A percentile compares a stretch with the other conserved stretches of the same genome.
phyloP scores from a whole-genome alignment of 306 rosid genomes.

The Amphicarpaea edgeworthii region DNA sequence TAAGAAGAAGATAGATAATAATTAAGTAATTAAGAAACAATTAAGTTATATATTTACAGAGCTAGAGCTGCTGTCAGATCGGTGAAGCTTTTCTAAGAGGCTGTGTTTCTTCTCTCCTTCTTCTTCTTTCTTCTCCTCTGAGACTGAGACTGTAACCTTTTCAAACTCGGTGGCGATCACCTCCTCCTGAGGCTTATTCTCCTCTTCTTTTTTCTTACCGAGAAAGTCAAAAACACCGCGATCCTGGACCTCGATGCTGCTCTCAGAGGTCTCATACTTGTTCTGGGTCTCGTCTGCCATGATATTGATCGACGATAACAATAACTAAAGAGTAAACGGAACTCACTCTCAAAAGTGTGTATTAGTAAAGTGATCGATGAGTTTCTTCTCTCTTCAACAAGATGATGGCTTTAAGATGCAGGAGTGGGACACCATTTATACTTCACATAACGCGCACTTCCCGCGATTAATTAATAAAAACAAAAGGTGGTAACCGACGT shows the following conservation, averaged over 20 bases:
- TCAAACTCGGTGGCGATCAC: slow-evolving; percentile 49
- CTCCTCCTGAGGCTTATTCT: slow-evolving; percentile 46
- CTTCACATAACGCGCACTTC: slow-evolving; percentile 49
- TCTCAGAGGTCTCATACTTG: slow-evolving; percentile 53
- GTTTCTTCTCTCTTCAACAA: too few relatives aligned
- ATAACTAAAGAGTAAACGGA: too few relatives aligned
- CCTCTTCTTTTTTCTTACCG: slow-evolving; percentile 64
- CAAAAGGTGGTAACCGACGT: slow-evolving; percentile 34
- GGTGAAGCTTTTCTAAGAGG: slow-evolving; percentile 59
- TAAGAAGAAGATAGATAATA: too few relatives aligned
- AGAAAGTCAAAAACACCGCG: slow-evolving; percentile 77
- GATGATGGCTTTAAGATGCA: background rate
- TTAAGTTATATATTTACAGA: slow-evolving; percentile 49
- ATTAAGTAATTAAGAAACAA: too few relatives aligned
- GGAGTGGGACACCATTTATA: slow-evolving; percentile 48
- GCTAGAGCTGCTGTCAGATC: slow-evolving; percentile 57
- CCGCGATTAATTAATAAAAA: slow-evolving; percentile 38
- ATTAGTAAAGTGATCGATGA: background rate
- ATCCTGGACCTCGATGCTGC: slow-evolving; percentile 61
- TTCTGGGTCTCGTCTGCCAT: slow-evolving; percentile 78
- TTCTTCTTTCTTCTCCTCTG: too few relatives aligned
- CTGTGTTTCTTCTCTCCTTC: slow-evolving; percentile 56
- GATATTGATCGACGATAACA: too few relatives aligned
- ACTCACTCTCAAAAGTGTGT: too few relatives aligned
- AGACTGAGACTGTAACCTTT: slow-evolving; percentile 52